These are phyloP conservation scores for Stylonectria norvegica DNA, from an alignment of 2,329 filamentous ascomycete genomes.

Conservation along the genomic window DNA sequence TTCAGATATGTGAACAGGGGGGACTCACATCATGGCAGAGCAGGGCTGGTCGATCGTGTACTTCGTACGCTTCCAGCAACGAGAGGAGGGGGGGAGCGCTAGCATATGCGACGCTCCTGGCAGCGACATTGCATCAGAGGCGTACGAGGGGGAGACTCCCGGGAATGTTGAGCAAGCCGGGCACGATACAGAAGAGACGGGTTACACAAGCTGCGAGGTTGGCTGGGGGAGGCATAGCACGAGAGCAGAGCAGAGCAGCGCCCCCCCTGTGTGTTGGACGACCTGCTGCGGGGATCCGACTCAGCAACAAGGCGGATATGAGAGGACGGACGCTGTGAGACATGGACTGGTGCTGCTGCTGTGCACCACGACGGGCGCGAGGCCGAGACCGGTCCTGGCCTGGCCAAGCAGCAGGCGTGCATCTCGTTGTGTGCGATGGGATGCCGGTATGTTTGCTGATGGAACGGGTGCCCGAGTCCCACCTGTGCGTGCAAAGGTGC, in stretches of 20 bases:
- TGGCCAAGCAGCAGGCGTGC: not conserved
- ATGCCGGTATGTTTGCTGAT: constrained; percentile 1
- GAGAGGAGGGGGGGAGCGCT: not conserved
- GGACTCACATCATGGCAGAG: no score
- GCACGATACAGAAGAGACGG: no score
- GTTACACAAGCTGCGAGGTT: not conserved
- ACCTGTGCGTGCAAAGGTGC: no score
- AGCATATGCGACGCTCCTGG: not conserved
- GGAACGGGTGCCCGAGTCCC: no score
- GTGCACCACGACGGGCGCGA: no score
- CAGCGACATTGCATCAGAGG: not conserved
- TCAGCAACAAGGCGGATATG: no score
- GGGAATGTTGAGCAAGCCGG: not conserved
- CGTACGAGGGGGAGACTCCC: not conserved
- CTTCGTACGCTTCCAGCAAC: no score
- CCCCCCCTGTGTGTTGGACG: not conserved
- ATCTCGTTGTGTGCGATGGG: no score
- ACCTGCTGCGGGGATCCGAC: not conserved
- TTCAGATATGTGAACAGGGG: no score
- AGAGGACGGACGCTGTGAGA: not conserved
- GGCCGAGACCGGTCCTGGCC: not conserved
- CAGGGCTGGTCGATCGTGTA: no score
- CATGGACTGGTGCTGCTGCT: not conserved
- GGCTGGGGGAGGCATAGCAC: not conserved
- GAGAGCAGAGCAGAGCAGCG: no score